A percentile compares a stretch with the other conserved stretches of the same genome.
These are phyloP conservation scores for Cordyceps tenuipes DNA, from an alignment of 2,329 filamentous ascomycete genomes.

Conservation along the genomic window DNA sequence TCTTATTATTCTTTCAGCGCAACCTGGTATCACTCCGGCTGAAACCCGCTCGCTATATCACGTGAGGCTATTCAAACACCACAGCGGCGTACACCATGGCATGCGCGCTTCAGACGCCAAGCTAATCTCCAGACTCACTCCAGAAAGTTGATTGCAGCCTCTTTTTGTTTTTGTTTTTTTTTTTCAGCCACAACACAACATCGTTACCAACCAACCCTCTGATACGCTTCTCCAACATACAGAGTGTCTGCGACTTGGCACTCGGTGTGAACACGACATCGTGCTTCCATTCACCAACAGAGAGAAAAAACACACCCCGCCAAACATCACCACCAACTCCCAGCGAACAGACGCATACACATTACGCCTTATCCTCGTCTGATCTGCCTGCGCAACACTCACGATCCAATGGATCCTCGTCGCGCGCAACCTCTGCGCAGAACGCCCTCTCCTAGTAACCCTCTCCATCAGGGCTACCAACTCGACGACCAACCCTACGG, in stretches of 20 bases:
- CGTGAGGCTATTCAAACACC: neutral
- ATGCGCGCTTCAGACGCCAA: neutral
- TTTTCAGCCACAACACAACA: neutral
- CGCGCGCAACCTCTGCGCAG: conserved; percentile 39
- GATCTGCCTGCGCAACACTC: neutral
- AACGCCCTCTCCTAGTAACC: conserved; percentile 70
- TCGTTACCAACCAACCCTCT: neutral
- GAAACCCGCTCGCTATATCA: neutral
- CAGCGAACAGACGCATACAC: neutral
- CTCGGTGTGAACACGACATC: neutral
- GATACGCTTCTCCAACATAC: neutral
- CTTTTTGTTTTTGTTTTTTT: too few relatives aligned
- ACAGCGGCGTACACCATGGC: too few relatives aligned
- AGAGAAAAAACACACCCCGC: neutral
- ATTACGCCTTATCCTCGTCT: too few relatives aligned
- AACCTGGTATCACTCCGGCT: neutral
- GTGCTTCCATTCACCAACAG: neutral
- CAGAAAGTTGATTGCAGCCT: too few relatives aligned
- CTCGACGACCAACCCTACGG: conserved; percentile 70
- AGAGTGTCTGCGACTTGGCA: neutral
- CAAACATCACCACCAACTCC: neutral
- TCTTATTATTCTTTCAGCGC: conserved; percentile 2
- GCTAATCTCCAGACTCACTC: neutral
- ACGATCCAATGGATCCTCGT: conserved; percentile 7
- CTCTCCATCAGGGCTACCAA: conserved; percentile 67